Conservation (phyloP, 1,284 basidiomycete genomes). For the Sparassis latifolia region DNA sequence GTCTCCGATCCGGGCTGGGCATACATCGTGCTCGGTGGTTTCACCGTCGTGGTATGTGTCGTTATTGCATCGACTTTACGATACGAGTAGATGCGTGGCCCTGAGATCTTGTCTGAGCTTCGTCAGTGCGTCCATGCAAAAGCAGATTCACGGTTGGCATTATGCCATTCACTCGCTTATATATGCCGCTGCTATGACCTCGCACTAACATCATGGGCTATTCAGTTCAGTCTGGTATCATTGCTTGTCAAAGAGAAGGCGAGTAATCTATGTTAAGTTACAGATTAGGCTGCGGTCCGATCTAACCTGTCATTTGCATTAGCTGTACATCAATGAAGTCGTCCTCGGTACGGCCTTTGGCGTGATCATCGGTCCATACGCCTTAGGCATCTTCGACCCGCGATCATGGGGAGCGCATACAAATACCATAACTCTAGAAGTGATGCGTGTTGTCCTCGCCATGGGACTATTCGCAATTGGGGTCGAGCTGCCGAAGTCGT, state of each 20-base stretch:
- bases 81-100: no score
- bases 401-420: constrained; percentile 57
- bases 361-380: constrained; percentile 70
- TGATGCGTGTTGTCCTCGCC: constrained; percentile 65
- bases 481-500: constrained; percentile 63
- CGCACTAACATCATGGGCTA: no score
- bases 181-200: no score
- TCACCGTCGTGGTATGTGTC: constrained; percentile 54
- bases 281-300: neutral
- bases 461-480: constrained; percentile 70
- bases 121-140: no score
- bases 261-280: constrained; percentile 2
- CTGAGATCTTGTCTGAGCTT: no score
- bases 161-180: no score
- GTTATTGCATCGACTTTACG: neutral
- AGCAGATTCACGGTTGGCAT: no score
- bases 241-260: constrained; percentile 80
- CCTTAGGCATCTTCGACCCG: constrained; percentile 74
- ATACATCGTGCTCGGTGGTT: constrained; percentile 77
- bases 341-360: constrained; percentile 83
- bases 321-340: constrained; percentile 89
- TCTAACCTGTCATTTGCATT: neutral
- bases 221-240: constrained; percentile 75
- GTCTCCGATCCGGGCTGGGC: constrained; percentile 45
- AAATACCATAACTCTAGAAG: constrained; percentile 71